A percentile compares a stretch with the other conserved stretches of the same genome.
Conservation (phyloP, 257 asterid species). For the Solanum phureja region DNA sequence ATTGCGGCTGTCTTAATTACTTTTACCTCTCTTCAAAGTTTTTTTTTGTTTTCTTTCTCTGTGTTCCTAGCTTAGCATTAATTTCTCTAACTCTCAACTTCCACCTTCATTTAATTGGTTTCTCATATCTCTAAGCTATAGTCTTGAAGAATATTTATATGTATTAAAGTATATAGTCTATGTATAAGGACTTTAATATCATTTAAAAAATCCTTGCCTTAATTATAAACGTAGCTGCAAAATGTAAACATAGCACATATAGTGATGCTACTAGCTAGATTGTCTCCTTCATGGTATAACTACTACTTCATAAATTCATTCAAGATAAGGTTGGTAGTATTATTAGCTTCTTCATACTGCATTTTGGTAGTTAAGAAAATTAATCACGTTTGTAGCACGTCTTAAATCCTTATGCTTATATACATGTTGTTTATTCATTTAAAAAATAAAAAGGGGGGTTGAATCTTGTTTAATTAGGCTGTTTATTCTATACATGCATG, state of each 20-base stretch:
- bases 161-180: background rate
- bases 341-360: background rate
- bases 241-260: background rate
- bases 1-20: constrained; percentile 1
- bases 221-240: background rate
- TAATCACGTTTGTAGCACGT: background rate
- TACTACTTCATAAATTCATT: background rate
- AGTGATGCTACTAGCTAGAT: background rate
- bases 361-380: background rate
- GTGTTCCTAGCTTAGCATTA: background rate
- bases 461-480: background rate
- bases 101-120: background rate
- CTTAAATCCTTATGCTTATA: background rate
- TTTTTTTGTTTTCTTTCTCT: background rate
- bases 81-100: background rate
- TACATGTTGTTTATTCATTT: background rate
- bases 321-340: background rate
- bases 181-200: background rate
- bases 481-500: background rate
- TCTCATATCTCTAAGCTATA: background rate
- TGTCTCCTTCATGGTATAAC: background rate
- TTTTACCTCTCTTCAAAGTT: background rate
- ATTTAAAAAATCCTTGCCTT: background rate
- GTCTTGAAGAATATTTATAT: background rate
- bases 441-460: background rate